phyloP scores from a whole-genome alignment of 768 basidiomycete genomes.

The Mycena haematopus region DNA sequence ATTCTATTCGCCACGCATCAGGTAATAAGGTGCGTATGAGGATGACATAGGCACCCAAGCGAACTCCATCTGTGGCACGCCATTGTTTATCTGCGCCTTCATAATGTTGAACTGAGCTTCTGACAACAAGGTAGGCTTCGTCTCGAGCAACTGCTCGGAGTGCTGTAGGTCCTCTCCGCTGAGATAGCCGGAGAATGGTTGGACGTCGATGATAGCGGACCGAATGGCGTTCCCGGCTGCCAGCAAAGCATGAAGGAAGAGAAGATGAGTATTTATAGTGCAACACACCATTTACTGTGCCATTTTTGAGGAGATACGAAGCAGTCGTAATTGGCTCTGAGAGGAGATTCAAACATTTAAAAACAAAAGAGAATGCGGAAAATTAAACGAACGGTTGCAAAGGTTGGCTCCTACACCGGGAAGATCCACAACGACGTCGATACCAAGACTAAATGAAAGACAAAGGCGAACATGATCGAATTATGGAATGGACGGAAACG shows the following conservation, averaged over 20 bases:
- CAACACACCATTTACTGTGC: constrained; percentile 13
- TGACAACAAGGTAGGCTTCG: constrained; percentile 13
- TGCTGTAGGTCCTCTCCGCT: constrained; percentile 4
- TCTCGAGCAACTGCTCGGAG: constrained; percentile 10
- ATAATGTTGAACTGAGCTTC: constrained; percentile 19
- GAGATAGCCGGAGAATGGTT: constrained; percentile 18
- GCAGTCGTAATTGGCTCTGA: constrained; percentile 19
- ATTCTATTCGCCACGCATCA: constrained; percentile 2
- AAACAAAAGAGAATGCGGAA: background rate
- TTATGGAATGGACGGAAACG: no score
- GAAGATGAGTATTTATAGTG: no score
- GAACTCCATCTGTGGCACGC: constrained; percentile 26
- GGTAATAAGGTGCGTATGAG: background rate
- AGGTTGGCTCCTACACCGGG: constrained; percentile 25
- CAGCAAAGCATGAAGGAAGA: no score
- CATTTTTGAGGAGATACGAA: constrained; percentile 22
- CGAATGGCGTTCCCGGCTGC: constrained; percentile 23
- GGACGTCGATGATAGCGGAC: constrained; percentile 18
- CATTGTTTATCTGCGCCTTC: constrained; percentile 11
- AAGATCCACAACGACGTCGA: constrained; percentile 12
- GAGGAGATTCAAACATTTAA: background rate
- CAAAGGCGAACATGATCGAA: background rate
- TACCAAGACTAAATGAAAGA: constrained; percentile 7
- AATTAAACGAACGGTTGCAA: constrained; percentile 16
- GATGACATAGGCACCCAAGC: constrained; percentile 16